phyloP scores from a whole-genome alignment of 805 yeast species.

The Saccharomycopsis selenospora region DNA sequence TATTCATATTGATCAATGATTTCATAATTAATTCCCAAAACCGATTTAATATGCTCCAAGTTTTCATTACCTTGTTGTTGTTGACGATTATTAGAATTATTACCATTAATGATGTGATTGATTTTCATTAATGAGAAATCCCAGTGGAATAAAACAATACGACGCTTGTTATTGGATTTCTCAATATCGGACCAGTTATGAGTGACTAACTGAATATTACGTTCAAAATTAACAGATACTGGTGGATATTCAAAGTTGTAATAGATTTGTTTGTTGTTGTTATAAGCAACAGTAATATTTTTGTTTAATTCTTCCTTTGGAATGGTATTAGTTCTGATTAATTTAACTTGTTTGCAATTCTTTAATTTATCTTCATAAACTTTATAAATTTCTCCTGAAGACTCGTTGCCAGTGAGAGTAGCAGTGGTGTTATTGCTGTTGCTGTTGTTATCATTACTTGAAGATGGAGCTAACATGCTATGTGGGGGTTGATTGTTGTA shows the following conservation, averaged over 20 bases:
- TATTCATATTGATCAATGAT: conserved; percentile 18
- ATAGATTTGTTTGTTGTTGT: conserved; percentile 17
- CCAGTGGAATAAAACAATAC: conserved; percentile 41
- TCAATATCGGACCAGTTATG: conserved; percentile 39
- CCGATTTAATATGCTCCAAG: conserved; percentile 17
- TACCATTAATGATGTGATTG: conserved; percentile 28
- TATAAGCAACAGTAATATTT: conserved; percentile 15
- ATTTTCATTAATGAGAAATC: conserved; percentile 18
- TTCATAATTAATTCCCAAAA: conserved; percentile 14
- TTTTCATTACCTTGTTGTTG: conserved; percentile 6
- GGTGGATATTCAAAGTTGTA: conserved; percentile 22
- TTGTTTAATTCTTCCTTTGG: conserved; percentile 18
- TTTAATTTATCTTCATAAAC: conserved; percentile 8
- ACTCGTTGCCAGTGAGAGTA: background rate
- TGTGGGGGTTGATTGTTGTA: background rate
- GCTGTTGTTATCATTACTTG: conserved; percentile 12
- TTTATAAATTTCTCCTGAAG: conserved; percentile 6
- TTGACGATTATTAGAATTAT: conserved; percentile 21
- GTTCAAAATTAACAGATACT: conserved; percentile 16
- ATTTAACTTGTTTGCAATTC: conserved; percentile 12
- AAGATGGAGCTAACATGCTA: conserved; percentile 2
- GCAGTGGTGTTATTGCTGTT: conserved; percentile 16
- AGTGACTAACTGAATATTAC: conserved; percentile 31
- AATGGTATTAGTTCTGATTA: conserved; percentile 18
- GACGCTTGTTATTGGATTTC: conserved; percentile 30